phyloP scores from a whole-genome alignment of 2,329 filamentous ascomycete species.

The Penicillium sp. region DNA sequence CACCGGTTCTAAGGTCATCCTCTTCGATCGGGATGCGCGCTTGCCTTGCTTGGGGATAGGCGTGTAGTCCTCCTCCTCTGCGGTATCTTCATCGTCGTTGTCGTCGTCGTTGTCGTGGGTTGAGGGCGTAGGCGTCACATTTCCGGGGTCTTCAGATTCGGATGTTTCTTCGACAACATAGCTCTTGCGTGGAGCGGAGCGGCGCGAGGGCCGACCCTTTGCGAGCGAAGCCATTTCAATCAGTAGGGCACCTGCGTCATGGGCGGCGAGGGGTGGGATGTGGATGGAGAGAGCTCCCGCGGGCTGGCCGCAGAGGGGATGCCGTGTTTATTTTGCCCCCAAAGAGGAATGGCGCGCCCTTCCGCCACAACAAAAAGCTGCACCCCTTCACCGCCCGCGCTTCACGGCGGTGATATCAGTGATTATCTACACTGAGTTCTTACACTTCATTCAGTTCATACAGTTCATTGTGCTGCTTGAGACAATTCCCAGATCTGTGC shows the following conservation, averaged over 20 bases:
- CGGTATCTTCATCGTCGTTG: slow-evolving; percentile 67
- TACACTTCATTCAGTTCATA: no score
- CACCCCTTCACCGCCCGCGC: slow-evolving; percentile 33
- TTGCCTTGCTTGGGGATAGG: slow-evolving; percentile 68
- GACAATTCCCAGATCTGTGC: not conserved
- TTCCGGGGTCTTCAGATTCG: slow-evolving; percentile 69
- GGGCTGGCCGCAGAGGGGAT: no score
- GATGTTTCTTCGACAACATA: slow-evolving; percentile 77
- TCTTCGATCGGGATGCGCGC: slow-evolving; percentile 59
- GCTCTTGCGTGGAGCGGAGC: slow-evolving; percentile 68
- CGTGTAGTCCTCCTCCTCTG: slow-evolving; percentile 83
- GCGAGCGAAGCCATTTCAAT: slow-evolving; percentile 44
- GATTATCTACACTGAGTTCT: no score
- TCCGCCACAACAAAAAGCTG: slow-evolving; percentile 37
- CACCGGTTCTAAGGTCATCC: slow-evolving; percentile 54
- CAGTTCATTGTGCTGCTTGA: no score
- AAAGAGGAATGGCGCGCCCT: slow-evolving; percentile 38
- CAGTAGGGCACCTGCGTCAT: slow-evolving; percentile 31
- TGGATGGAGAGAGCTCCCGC: slow-evolving; percentile 6
- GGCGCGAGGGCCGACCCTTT: slow-evolving; percentile 61
- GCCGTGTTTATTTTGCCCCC: slow-evolving; percentile 45
- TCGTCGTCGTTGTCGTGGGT: slow-evolving; percentile 58
- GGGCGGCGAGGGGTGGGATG: slow-evolving; percentile 25
- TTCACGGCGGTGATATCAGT: slow-evolving; percentile 24
- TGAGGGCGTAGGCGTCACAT: slow-evolving; percentile 48